These are phyloP conservation scores for Biscogniauxia marginata DNA, from an alignment of 2,329 filamentous ascomycete genomes.

Conservation along the genomic window DNA sequence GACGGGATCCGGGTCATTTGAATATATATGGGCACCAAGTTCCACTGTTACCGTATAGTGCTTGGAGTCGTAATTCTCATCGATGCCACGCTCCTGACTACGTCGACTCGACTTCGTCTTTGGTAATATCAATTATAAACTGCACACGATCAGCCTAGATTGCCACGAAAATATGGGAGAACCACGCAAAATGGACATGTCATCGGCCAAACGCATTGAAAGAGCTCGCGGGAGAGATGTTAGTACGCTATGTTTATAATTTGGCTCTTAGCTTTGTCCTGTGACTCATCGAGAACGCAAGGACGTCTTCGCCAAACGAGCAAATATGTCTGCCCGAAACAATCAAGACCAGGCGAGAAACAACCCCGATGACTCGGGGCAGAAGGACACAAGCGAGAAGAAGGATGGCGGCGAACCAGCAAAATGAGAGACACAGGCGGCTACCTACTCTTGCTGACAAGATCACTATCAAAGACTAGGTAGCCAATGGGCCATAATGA, in stretches of 20 bases:
- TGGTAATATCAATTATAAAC: neutral
- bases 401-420: slow-evolving; percentile 3
- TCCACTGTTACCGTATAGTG: neutral
- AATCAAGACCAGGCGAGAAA: slow-evolving; percentile 14
- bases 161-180: slow-evolving; percentile 29
- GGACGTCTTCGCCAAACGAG: slow-evolving; percentile 29
- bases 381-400: slow-evolving; percentile 9
- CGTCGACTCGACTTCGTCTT: neutral
- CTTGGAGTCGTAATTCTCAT: neutral
- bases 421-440: neutral
- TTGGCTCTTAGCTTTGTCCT: neutral
- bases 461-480: neutral
- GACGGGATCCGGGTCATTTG: neutral
- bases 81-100: neutral
- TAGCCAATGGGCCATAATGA: neutral
- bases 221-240: slow-evolving; percentile 42
- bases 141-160: neutral
- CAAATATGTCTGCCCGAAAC: slow-evolving; percentile 22
- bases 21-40: neutral
- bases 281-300: slow-evolving; percentile 6
- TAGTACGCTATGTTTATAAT: slow-evolving; percentile 5
- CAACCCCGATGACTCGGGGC: slow-evolving; percentile 2
- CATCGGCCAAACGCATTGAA: slow-evolving; percentile 41
- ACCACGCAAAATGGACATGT: slow-evolving; percentile 45
- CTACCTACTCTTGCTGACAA: neutral